Evolutionary conservation across 768 basidiomycete species (phyloP).

Genomic region (Suillus luteus): DNA sequence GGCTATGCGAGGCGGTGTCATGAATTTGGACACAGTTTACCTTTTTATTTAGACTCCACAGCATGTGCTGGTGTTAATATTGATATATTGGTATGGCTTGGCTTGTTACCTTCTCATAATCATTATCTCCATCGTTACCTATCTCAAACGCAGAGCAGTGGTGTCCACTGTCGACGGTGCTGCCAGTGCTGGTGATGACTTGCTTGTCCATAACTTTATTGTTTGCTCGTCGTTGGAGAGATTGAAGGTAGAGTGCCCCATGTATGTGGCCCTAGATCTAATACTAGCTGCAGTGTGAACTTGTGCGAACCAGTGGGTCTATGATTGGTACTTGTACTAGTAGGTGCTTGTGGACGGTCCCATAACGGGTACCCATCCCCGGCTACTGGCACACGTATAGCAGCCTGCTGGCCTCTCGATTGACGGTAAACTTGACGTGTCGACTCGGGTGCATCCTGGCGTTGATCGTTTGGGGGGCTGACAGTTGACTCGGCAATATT

Average conservation of each 20-base stretch:
- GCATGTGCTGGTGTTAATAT: too few species aligned
- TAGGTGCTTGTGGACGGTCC: background rate
- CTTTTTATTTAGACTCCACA: too few species aligned
- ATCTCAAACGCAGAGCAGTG: background rate
- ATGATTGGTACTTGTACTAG: background rate
- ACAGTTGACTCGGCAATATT: background rate
- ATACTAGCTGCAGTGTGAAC: background rate
- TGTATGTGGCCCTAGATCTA: background rate
- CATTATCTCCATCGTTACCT: slow-evolving; percentile 3
- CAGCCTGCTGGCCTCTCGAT: background rate
- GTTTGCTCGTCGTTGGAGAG: background rate
- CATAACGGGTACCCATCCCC: background rate
- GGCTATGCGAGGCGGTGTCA: too few species aligned
- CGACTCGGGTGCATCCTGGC: too few species aligned
- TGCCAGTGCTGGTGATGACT: background rate
- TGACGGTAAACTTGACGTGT: background rate
- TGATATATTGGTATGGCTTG: background rate
- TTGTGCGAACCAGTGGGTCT: background rate
- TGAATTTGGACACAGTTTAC: too few species aligned
- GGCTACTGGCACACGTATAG: background rate
- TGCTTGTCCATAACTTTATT: background rate
- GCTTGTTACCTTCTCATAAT: background rate
- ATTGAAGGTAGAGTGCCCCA: background rate
- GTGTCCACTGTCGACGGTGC: too few species aligned
- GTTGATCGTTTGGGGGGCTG: background rate